A percentile compares a stretch with the other conserved stretches of the same genome.
Evolutionary conservation across 805 yeast genomes (phyloP).

Genomic region (Brettanomyces sp.): DNA sequence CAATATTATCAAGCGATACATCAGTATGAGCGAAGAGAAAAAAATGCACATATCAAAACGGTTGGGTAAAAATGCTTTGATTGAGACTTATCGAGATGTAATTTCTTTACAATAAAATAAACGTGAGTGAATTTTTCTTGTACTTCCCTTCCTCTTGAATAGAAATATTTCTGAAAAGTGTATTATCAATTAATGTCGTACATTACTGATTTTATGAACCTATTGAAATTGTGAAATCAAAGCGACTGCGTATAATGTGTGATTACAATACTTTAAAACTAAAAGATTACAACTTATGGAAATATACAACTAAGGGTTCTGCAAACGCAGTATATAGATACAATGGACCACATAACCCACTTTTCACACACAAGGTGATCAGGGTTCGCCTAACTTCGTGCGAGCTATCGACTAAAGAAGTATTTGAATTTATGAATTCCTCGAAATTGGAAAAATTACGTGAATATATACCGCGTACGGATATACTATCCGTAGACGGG

Average conservation of each 20-base stretch:
- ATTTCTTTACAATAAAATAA: constrained; percentile 19
- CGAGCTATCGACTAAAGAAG: constrained; percentile 30
- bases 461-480: constrained; percentile 11
- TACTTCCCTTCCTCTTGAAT: too few species aligned
- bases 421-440: constrained; percentile 30
- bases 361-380: constrained; percentile 28
- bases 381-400: constrained; percentile 27
- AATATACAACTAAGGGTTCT: constrained; percentile 34
- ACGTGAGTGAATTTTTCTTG: background rate
- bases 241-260: too few species aligned
- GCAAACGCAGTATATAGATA: constrained; percentile 41
- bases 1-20: constrained; percentile 44
- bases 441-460: constrained; percentile 7
- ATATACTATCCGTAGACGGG: constrained; percentile 6
- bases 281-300: constrained; percentile 23
- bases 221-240: too few species aligned
- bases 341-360: constrained; percentile 23
- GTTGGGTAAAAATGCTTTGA: constrained; percentile 46
- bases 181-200: too few species aligned
- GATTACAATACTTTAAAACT: background rate
- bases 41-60: constrained; percentile 45
- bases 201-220: too few species aligned
- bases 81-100: constrained; percentile 62
- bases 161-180: too few species aligned
- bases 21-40: constrained; percentile 47